phyloP scores from a whole-genome alignment of 1,284 basidiomycete species.

The Caloboletus inedulis region DNA sequence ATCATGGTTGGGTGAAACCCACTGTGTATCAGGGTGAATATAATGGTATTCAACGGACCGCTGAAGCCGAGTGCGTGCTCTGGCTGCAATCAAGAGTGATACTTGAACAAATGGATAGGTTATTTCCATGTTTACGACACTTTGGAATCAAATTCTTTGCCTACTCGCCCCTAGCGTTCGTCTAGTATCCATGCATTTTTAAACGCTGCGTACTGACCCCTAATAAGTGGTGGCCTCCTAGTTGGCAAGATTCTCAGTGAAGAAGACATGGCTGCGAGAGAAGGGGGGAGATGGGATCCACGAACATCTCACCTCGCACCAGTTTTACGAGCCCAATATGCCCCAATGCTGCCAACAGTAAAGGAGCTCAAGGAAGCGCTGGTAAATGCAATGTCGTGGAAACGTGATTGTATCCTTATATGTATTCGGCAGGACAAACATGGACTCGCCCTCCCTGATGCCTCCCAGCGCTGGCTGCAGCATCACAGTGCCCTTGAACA shows the following conservation, averaged over 20 bases:
- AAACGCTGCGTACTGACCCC: not conserved
- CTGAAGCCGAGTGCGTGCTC: constrained; percentile 37
- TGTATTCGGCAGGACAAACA: constrained; percentile 9
- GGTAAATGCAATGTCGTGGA: not conserved
- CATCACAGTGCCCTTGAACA: constrained; percentile 32
- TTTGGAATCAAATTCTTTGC: constrained; percentile 61
- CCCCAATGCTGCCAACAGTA: constrained; percentile 13
- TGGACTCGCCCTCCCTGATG: constrained; percentile 13
- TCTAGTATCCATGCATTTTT: not conserved
- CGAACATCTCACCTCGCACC: constrained; percentile 5
- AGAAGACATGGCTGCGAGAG: constrained; percentile 9
- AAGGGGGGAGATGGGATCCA: constrained; percentile 22
- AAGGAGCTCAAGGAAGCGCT: constrained; percentile 14
- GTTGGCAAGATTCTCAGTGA: constrained; percentile 12
- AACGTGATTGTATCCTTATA: not conserved
- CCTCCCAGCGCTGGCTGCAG: constrained; percentile 31
- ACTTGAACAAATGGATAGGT: constrained; percentile 27
- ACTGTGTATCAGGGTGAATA: constrained; percentile 35
- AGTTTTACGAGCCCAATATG: constrained; percentile 8
- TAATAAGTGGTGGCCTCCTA: constrained; percentile 13
- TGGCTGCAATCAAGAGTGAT: not conserved
- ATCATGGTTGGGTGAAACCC: constrained; percentile 36
- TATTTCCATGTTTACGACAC: constrained; percentile 63
- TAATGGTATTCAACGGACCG: constrained; percentile 42
- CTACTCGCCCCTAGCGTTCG: constrained; percentile 45